These are phyloP conservation scores for Ustilago bromivora DNA, from an alignment of 1,284 basidiomycete genomes.

Conservation along the genomic window DNA sequence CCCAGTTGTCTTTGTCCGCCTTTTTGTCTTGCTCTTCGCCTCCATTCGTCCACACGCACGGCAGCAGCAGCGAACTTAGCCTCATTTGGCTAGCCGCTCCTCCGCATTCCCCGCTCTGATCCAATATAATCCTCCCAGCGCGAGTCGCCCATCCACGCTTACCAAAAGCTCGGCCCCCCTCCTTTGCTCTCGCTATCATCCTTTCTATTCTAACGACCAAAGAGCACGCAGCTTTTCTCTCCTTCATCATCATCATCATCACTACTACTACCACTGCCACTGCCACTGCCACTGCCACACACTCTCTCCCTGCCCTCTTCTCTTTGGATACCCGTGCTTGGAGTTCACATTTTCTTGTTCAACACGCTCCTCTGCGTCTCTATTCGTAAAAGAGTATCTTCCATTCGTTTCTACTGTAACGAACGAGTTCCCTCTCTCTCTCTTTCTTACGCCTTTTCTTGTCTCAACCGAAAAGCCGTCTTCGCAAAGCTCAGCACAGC, in stretches of 20 bases:
- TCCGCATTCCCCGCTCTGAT: conserved; percentile 29
- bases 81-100: not conserved
- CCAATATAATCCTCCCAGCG: conserved; percentile 18
- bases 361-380: not conserved
- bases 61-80: not conserved
- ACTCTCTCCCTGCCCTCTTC: conserved; percentile 13
- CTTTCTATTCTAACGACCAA: conserved; percentile 5
- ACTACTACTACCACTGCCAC: no score
- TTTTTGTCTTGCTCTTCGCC: conserved; percentile 8
- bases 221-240: conserved; percentile 7
- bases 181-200: not conserved
- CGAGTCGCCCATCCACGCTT: not conserved
- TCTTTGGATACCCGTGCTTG: conserved; percentile 30
- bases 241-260: conserved; percentile 4
- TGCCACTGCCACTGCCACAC: not conserved
- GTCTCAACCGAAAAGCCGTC: not conserved
- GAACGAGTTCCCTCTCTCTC: not conserved
- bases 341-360: conserved; percentile 3
- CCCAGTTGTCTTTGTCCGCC: conserved; percentile 7
- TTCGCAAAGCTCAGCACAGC: not conserved
- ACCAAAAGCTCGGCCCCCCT: conserved; percentile 3
- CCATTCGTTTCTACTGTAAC: conserved; percentile 1
- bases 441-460: not conserved
- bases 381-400: not conserved
- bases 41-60: not conserved